These are phyloP conservation scores for Cicer cuneatum DNA, from an alignment of 306 rosid species.

Conservation along the genomic window DNA sequence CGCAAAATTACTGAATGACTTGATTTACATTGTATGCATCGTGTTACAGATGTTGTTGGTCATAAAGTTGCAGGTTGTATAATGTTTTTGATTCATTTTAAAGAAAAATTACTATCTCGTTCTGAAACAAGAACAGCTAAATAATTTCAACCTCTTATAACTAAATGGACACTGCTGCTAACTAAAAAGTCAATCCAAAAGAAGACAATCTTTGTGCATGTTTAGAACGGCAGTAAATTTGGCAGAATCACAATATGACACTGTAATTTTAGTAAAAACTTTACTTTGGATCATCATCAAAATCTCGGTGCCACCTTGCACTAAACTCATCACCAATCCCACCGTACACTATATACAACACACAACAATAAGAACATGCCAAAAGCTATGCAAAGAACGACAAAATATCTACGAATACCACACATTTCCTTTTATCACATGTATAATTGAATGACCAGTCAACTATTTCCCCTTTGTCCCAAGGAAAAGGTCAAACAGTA, in stretches of 20 bases:
- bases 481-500: background rate
- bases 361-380: too few species aligned
- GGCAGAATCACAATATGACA: too few species aligned
- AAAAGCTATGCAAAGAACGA: constrained; percentile 12
- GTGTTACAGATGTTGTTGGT: background rate
- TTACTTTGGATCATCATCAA: too few species aligned
- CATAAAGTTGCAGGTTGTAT: background rate
- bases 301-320: too few species aligned
- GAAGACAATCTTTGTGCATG: too few species aligned
- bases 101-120: background rate
- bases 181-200: constrained; percentile 12
- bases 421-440: constrained; percentile 26
- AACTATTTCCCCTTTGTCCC: constrained; percentile 27
- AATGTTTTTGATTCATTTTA: background rate
- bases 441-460: constrained; percentile 23
- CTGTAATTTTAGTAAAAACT: too few species aligned
- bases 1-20: background rate
- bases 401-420: constrained; percentile 1
- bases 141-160: constrained; percentile 23
- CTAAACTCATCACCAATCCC: too few species aligned
- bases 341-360: too few species aligned
- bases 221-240: too few species aligned
- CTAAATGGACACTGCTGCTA: background rate
- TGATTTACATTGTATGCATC: background rate
- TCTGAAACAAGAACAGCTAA: constrained; percentile 8